Percentiles rank a stretch among this genome's conserved stretches.
Evolutionary conservation across 345 rosid species (phyloP).

Genomic region (Trapa incisa): DNA sequence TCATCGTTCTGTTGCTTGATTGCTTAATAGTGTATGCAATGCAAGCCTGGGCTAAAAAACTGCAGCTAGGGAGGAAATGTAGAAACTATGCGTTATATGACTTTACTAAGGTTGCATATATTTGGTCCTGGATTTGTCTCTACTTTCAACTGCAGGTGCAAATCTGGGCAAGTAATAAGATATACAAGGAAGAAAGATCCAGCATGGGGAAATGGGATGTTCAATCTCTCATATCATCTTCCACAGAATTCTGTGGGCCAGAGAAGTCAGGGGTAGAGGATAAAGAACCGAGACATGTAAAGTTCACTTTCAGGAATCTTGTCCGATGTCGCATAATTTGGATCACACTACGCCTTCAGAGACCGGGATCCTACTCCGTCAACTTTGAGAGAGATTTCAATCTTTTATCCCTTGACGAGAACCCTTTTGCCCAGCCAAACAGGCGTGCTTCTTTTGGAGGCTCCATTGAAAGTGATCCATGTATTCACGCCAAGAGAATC

Average conservation of each 20-base stretch:
- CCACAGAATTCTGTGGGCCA: conserved; percentile 64
- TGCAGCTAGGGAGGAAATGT: too few species aligned
- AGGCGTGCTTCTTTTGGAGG: conserved; percentile 86
- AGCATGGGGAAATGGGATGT: conserved; percentile 91
- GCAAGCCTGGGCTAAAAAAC: background rate
- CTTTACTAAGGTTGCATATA: background rate
- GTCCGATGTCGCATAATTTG: conserved; percentile 85
- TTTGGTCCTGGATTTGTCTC: conserved; percentile 7
- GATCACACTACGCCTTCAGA: conserved; percentile 61
- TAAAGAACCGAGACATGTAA: conserved; percentile 70
- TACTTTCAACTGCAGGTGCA: conserved; percentile 44
- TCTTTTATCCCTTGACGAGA: conserved; percentile 74
- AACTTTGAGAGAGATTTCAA: conserved; percentile 54
- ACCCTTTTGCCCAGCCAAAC: conserved; percentile 64
- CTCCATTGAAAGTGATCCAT: conserved; percentile 46
- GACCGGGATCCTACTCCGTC: conserved; percentile 76
- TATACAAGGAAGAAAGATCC: conserved; percentile 71
- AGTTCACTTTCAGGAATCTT: conserved; percentile 57
- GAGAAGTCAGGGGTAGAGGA: conserved; percentile 37
- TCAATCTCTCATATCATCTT: conserved; percentile 50
- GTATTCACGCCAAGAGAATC: conserved; percentile 81
- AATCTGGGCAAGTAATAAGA: conserved; percentile 87
- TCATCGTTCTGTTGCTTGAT: background rate
- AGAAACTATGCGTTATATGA: too few species aligned
- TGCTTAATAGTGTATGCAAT: background rate